phyloP scores from a whole-genome alignment of 2,329 filamentous ascomycete species.

The Beauveria scarabaeidicola region DNA sequence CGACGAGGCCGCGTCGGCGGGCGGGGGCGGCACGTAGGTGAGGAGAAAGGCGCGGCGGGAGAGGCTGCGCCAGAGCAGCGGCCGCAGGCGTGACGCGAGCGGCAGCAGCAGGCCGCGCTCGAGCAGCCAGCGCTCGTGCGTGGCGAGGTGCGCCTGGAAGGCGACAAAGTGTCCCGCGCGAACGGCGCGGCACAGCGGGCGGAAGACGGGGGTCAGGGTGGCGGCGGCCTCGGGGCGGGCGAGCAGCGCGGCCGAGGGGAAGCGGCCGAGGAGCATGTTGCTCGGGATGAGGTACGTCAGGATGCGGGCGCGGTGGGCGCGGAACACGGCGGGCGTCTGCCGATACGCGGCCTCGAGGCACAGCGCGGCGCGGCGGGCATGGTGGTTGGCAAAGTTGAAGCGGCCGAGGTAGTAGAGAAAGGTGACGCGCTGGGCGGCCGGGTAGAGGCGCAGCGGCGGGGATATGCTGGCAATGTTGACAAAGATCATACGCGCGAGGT shows the following conservation, averaged over 20 bases:
- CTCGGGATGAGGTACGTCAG: slow-evolving; percentile 75
- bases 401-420: slow-evolving; percentile 92
- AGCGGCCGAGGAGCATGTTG: slow-evolving; percentile 77
- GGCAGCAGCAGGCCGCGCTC: slow-evolving; percentile 67
- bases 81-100: slow-evolving; percentile 67
- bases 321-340: slow-evolving; percentile 53
- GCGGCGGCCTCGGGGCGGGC: slow-evolving; percentile 59
- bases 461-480: slow-evolving; percentile 78
- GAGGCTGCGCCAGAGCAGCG: slow-evolving; percentile 77
- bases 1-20: slow-evolving; percentile 37
- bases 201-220: slow-evolving; percentile 56
- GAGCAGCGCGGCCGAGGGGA: slow-evolving; percentile 62
- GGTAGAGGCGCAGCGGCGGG: slow-evolving; percentile 72
- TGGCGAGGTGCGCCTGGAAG: slow-evolving; percentile 62
- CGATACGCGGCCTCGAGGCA: slow-evolving; percentile 74
- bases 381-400: slow-evolving; percentile 77
- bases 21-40: slow-evolving; percentile 59
- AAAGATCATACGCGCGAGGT: slow-evolving; percentile 81
- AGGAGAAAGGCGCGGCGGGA: slow-evolving; percentile 70
- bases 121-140: slow-evolving; percentile 64
- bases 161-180: slow-evolving; percentile 62
- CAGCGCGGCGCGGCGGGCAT: slow-evolving; percentile 68
- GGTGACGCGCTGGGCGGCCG: slow-evolving; percentile 78
- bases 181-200: slow-evolving; percentile 65
- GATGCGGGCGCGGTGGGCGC: slow-evolving; percentile 68